A percentile compares a stretch with the other conserved stretches of the same genome.
Conservation (phyloP, 1,284 basidiomycete species). For the Irpex sp. region DNA sequence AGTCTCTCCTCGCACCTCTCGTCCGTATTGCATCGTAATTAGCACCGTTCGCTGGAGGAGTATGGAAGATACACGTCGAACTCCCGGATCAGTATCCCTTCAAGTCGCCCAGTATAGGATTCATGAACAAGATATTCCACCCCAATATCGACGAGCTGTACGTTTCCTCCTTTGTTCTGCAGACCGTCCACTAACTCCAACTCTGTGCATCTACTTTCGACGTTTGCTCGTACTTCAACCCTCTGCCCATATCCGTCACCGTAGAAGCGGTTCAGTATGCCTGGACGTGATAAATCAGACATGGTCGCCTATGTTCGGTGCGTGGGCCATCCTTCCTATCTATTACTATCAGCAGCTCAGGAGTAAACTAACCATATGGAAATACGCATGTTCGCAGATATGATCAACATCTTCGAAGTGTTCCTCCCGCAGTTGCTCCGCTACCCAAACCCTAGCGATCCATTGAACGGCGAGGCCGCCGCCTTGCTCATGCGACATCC, state of each 20-base stretch:
- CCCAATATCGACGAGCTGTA: conserved; percentile 97
- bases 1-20: neutral
- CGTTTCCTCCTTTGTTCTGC: conserved; percentile 25
- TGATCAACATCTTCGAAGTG: conserved; percentile 99
- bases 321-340: conserved; percentile 20
- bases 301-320: conserved; percentile 99
- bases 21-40: neutral
- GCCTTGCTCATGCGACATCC: conserved; percentile 96
- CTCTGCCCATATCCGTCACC: conserved; percentile 10
- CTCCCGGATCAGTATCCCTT: conserved; percentile 99
- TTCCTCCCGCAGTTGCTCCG: conserved; percentile 96
- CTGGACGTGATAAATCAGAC: conserved; percentile 97
- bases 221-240: neutral
- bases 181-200: neutral
- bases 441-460: conserved; percentile 98
- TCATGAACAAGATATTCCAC: conserved; percentile 99
- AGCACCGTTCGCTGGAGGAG: conserved; percentile 95
- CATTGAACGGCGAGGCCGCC: conserved; percentile 96
- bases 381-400: conserved; percentile 55
- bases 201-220: too few species aligned
- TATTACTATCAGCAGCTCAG: neutral
- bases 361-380: neutral
- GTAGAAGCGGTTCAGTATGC: conserved; percentile 90
- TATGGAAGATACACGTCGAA: conserved; percentile 99
- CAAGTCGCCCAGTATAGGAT: conserved; percentile 98